Evolutionary conservation across 495 filamentous ascomycete genomes (phyloP), one percentile per base, ranked within the genome.

Genomic region (Podospora pseudopauciseta): DNA sequence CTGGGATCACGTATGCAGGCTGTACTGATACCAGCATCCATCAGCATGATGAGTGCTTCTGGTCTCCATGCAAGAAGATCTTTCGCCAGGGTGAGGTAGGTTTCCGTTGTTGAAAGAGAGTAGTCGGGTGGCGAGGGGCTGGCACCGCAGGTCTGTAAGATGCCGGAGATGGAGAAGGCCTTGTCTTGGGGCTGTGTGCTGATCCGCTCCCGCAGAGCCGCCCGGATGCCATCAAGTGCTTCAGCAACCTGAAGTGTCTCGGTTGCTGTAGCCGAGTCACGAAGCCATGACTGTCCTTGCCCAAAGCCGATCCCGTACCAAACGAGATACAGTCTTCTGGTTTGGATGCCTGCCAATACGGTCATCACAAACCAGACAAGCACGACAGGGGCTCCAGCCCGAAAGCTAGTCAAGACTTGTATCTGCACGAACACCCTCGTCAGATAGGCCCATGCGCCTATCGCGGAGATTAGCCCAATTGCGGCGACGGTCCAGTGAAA

Each of bases 61-160:
- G 67, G 56, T 27, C 20, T 7, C 60, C 67, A 60, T 7, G 27
- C 18, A 16, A 64, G 27, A 3, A 69, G 63, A 11, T 54, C 34
- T 19, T n/a, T n/a, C 65, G 49, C 23, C n/a, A 65, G 30, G 15
- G 2, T 4, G 53, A 23, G 61, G 63, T 65, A 68, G 2, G 62
- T 65, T 13, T 65, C 20, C 9, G n/a, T 7, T 16, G 60, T 19
- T 16, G n/a, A 19, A 13, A 26, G 56, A 4, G 32, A 28, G 57
- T 71, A 71, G 19, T 71, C 58, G 20, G 69, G 65, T 1, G 3
- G n/a, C 18, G 62, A 39, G 13, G 63, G 19, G n/a, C 28, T 30
- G 19, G 49, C 60, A 5, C 65, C 69, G 23, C 18, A 62, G 15
- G 58, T 30, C 56, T 57, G 18, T 19, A 69, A 62, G 32, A 69